Evolutionary conservation across 495 filamentous ascomycete genomes (phyloP), one percentile per base, ranked within the genome.

Genomic region (Podospora sp.): DNA sequence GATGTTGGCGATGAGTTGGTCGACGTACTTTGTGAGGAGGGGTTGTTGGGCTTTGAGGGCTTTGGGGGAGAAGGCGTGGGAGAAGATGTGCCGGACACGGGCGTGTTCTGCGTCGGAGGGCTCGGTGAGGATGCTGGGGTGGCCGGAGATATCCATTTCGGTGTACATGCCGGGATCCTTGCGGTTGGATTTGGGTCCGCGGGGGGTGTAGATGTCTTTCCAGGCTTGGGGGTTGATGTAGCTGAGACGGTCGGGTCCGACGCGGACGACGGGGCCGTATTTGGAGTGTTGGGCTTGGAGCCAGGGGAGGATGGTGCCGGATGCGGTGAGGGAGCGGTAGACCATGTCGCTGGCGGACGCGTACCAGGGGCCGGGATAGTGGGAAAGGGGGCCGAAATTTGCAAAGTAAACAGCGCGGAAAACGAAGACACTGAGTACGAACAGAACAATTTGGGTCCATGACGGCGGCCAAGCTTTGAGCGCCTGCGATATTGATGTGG

Each of bases 141-240:
- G 1, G 36, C 62, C 56, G 21, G 24, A 29, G 35, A 29, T 36
- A 0, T 61, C 71, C 33, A 71, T 73, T 16, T 56, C 59, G 0
- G 71, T 53, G 18, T 62, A 35, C 22, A 63, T 24, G 25, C 46
- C 46, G 35, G 35, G 50, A n/a, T 71, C 60, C 40, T 71, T 71
- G 5, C 61, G 53, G 35, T 73, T 73, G 29, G 68, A 61, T 40
- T 71, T 66, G 11, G 62, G 55, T 16, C 56, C 68, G 0, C 64
- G 55, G 5, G 62, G 70, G n/a, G 78, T 77, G 64, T 84, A 84
- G 33, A 87, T 87, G 46, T 83, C 77, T 55, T 78, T 80, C 80
- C 81, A 86, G 0, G 82, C 83, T 7, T 26, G 35, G 16, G 16
- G 20, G 6, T 69, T 75, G 20, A 70, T 79, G 63, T 77, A 82